phyloP scores from a whole-genome alignment of 306 rosid species.

The Vigna unguiculata region DNA sequence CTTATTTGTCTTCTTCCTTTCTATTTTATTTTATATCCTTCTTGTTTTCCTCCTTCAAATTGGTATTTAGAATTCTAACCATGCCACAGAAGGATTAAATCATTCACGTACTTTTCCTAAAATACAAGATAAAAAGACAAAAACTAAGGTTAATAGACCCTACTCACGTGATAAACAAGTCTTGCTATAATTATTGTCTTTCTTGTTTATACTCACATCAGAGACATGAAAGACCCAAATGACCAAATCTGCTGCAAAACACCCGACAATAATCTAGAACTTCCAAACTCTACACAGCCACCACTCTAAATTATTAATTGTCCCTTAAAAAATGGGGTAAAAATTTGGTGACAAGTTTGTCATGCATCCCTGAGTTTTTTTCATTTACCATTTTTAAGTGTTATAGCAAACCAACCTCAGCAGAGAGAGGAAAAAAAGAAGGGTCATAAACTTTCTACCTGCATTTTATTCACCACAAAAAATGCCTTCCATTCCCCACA shows the following conservation, averaged over 20 bases:
- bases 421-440: background rate
- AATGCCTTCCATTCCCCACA: constrained; percentile 68
- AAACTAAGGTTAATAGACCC: background rate
- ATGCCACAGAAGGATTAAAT: background rate
- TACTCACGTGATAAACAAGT: background rate
- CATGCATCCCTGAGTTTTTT: constrained; percentile 34
- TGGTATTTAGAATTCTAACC: background rate
- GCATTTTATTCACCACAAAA: constrained; percentile 90
- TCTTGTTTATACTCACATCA: background rate
- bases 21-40: background rate
- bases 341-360: background rate
- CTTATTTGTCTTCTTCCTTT: background rate
- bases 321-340: constrained; percentile 36
- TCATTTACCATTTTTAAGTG: constrained; percentile 24
- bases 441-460: constrained; percentile 70
- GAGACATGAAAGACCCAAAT: constrained; percentile 12
- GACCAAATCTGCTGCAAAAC: background rate
- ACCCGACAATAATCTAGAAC: background rate
- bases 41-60: background rate
- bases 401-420: constrained; percentile 28
- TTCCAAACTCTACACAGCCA: background rate
- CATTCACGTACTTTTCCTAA: background rate
- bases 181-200: background rate
- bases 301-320: background rate
- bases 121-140: background rate